Evolutionary conservation across 305 asterid species (phyloP).

Genomic region (Rubia peregrina): DNA sequence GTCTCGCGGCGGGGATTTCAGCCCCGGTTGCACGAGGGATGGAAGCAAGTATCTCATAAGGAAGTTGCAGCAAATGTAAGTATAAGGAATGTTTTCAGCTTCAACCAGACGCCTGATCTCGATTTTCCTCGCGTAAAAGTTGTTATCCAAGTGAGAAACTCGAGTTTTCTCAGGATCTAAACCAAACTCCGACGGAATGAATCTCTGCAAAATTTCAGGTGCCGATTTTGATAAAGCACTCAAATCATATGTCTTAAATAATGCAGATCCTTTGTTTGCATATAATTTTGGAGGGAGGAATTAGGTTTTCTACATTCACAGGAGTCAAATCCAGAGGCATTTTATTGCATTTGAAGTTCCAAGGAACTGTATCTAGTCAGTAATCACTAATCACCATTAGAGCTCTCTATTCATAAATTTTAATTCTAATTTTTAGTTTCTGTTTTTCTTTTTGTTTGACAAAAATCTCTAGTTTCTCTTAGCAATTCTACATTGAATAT

Average conservation of each 20-base stretch:
- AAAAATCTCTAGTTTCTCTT: not conserved
- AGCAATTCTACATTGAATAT: not conserved
- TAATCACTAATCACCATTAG: not conserved
- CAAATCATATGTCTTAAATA: too few species aligned
- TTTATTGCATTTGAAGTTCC: not conserved
- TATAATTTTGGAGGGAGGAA: too few species aligned
- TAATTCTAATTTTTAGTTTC: too few species aligned
- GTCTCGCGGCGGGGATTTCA: slow-evolving; percentile 60
- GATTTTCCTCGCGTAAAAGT: slow-evolving; percentile 66
- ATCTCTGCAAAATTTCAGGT: slow-evolving; percentile 48
- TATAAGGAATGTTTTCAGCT: slow-evolving; percentile 66
- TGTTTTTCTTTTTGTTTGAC: too few species aligned
- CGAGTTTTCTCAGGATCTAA: slow-evolving; percentile 68
- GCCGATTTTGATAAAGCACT: not conserved
- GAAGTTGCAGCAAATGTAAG: slow-evolving; percentile 84
- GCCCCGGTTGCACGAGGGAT: slow-evolving; percentile 76
- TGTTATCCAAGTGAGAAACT: slow-evolving; percentile 54
- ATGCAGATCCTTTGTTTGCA: too few species aligned
- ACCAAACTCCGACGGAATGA: slow-evolving; percentile 89
- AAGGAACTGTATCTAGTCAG: not conserved
- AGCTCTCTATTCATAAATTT: not conserved
- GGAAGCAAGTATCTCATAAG: slow-evolving; percentile 67
- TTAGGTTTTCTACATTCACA: not conserved
- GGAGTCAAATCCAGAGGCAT: not conserved
- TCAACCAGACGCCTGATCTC: slow-evolving; percentile 78